A percentile compares a stretch with the other conserved stretches of the same genome.
Conservation (phyloP, 1,139 yeast genomes). For the Hansenula sp. region DNA sequence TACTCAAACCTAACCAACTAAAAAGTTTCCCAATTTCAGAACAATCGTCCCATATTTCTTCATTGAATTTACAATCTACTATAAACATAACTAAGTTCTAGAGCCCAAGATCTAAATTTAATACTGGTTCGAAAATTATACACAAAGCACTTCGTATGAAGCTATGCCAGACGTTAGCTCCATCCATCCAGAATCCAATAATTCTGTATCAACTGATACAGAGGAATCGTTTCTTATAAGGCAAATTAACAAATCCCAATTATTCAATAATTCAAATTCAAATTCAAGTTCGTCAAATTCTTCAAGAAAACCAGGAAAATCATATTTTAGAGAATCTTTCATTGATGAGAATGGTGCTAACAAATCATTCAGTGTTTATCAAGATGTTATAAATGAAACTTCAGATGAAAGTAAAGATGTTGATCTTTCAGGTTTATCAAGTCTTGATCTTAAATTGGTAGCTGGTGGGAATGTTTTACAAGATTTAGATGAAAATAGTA, state of each 20-base stretch:
- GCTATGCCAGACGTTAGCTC: constrained; percentile 2
- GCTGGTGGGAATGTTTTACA: constrained; percentile 6
- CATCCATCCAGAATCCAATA: constrained; percentile 4
- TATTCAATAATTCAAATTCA: constrained; percentile 15
- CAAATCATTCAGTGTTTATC: constrained; percentile 17
- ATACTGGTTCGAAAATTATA: neutral
- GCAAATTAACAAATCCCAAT: constrained; percentile 20
- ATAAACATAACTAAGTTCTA: neutral
- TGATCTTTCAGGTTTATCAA: constrained; percentile 16
- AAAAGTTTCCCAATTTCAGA: too few species aligned
- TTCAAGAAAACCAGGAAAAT: constrained; percentile 11
- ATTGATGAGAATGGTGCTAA: constrained; percentile 20
- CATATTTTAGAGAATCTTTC: constrained; percentile 20
- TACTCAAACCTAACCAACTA: too few species aligned
- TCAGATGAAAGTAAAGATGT: constrained; percentile 16
- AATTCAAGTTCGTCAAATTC: neutral
- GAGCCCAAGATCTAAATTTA: neutral
- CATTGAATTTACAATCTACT: neutral
- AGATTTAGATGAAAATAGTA: constrained; percentile 12
- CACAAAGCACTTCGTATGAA: neutral
- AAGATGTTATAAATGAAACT: constrained; percentile 20
- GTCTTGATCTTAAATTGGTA: constrained; percentile 10
- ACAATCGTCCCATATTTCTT: too few species aligned
- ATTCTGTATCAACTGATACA: constrained; percentile 23
- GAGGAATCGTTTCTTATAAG: constrained; percentile 24